phyloP scores from a whole-genome alignment of 768 basidiomycete genomes.

The Coprinellus micaceus region DNA sequence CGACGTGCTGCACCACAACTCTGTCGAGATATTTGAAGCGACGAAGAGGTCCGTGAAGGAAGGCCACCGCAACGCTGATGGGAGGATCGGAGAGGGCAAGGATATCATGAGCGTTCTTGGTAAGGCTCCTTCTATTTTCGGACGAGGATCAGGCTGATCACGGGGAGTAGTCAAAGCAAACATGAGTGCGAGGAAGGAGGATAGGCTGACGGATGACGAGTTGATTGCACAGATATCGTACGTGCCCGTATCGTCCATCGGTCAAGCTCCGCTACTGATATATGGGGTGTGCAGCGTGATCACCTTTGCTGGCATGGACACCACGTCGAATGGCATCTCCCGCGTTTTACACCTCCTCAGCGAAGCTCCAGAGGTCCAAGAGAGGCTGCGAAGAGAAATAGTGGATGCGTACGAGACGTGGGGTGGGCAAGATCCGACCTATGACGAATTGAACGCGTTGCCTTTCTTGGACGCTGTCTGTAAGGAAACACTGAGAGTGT shows the following conservation, averaged over 20 bases:
- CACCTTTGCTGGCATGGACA: slow-evolving; percentile 19
- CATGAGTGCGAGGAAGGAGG: slow-evolving; percentile 22
- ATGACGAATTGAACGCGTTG: slow-evolving; percentile 34
- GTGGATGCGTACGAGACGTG: slow-evolving; percentile 17
- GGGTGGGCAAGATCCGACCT: slow-evolving; percentile 24
- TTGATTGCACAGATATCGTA: slow-evolving; percentile 33
- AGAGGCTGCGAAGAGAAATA: slow-evolving; percentile 20
- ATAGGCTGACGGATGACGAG: slow-evolving; percentile 30
- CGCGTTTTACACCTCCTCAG: slow-evolving; percentile 18
- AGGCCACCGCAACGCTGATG: slow-evolving; percentile 30
- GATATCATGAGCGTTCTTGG: slow-evolving; percentile 47
- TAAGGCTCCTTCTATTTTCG: slow-evolving; percentile 20
- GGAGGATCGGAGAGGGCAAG: slow-evolving; percentile 36
- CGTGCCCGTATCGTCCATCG: slow-evolving; percentile 4
- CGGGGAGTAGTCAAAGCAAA: slow-evolving; percentile 6
- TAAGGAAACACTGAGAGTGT: slow-evolving; percentile 34
- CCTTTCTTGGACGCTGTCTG: slow-evolving; percentile 37
- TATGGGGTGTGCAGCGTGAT: not conserved
- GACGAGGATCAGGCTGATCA: not conserved
- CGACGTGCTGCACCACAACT: slow-evolving; percentile 32
- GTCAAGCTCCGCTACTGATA: not conserved
- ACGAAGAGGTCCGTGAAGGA: slow-evolving; percentile 34
- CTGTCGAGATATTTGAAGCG: slow-evolving; percentile 31
- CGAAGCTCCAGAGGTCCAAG: slow-evolving; percentile 18
- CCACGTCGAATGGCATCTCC: slow-evolving; percentile 20